Conservation (phyloP, 1,284 basidiomycete genomes). For the Puccinia horiana region DNA sequence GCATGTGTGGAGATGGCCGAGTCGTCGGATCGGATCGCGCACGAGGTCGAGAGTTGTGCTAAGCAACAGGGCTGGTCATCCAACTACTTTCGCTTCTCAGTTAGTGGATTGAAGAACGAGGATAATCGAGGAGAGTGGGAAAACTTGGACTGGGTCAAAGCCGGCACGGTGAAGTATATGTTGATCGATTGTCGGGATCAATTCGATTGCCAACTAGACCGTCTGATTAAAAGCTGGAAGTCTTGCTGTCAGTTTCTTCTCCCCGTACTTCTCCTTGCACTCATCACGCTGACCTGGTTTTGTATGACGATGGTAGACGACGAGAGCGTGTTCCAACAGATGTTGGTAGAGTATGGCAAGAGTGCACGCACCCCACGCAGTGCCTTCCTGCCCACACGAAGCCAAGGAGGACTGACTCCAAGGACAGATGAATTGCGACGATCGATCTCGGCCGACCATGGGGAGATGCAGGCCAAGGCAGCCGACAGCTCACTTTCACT, state of each 20-base stretch:
- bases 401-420: not conserved
- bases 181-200: not conserved
- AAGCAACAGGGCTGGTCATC: slow-evolving; percentile 18
- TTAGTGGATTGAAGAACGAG: not conserved
- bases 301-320: slow-evolving; percentile 2
- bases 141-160: slow-evolving; percentile 23
- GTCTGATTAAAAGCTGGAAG: slow-evolving; percentile 7
- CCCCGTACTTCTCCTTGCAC: not conserved
- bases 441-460: slow-evolving; percentile 10
- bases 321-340: not conserved
- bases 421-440: not conserved
- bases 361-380: not conserved
- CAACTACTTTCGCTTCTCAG: slow-evolving; percentile 22
- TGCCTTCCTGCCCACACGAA: not conserved
- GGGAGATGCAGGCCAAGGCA: not conserved
- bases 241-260: not conserved
- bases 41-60: slow-evolving; percentile 21
- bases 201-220: not conserved
- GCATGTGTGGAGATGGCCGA: slow-evolving; percentile 36
- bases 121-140: slow-evolving; percentile 33
- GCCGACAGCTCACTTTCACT: not conserved
- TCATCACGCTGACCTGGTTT: not conserved
- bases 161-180: slow-evolving; percentile 17
- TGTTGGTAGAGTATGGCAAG: not conserved
- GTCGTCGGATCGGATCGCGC: slow-evolving; percentile 17